These are phyloP conservation scores for Penicillium janthinellum DNA, from an alignment of 2,329 filamentous ascomycete genomes.

Conservation along the genomic window DNA sequence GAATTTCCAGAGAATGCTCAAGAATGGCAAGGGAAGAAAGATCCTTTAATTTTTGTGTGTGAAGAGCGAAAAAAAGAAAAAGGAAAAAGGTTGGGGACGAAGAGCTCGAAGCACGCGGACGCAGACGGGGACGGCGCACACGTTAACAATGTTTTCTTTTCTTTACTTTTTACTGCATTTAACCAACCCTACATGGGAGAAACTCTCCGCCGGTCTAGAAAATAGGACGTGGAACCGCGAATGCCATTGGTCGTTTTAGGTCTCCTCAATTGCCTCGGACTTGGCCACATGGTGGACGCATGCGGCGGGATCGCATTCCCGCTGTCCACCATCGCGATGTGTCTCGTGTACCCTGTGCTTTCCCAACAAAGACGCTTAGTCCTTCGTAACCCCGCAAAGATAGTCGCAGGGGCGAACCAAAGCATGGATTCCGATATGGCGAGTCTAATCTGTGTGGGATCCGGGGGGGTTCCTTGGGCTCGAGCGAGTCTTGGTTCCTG, in stretches of 20 bases:
- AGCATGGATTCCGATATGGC: background rate
- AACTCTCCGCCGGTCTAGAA: background rate
- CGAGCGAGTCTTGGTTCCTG: slow-evolving; percentile 9
- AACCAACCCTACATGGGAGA: slow-evolving; percentile 1
- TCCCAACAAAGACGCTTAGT: slow-evolving; percentile 17
- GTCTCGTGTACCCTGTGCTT: background rate
- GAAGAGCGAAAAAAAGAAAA: background rate
- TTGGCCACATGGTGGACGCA: slow-evolving; percentile 12
- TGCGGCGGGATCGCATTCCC: slow-evolving; percentile 10
- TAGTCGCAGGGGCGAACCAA: slow-evolving; percentile 2
- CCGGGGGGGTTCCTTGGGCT: slow-evolving; percentile 7
- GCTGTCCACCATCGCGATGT: background rate
- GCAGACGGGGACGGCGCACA: slow-evolving; percentile 2
- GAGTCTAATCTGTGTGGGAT: slow-evolving; percentile 1
- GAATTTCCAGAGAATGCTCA: too few relatives aligned
- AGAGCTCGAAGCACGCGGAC: slow-evolving; percentile 7
- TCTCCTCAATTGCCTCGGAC: slow-evolving; percentile 13
- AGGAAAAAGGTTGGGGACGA: slow-evolving; percentile 11
- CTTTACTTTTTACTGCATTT: slow-evolving; percentile 2
- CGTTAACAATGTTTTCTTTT: background rate
- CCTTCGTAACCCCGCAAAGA: slow-evolving; percentile 19
- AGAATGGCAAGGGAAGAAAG: background rate
- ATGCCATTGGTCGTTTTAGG: background rate
- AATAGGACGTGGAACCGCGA: background rate
- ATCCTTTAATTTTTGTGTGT: background rate